These are phyloP conservation scores for Penicillium capsulatum DNA, from an alignment of 2,329 filamentous ascomycete species.

Conservation along the genomic window DNA sequence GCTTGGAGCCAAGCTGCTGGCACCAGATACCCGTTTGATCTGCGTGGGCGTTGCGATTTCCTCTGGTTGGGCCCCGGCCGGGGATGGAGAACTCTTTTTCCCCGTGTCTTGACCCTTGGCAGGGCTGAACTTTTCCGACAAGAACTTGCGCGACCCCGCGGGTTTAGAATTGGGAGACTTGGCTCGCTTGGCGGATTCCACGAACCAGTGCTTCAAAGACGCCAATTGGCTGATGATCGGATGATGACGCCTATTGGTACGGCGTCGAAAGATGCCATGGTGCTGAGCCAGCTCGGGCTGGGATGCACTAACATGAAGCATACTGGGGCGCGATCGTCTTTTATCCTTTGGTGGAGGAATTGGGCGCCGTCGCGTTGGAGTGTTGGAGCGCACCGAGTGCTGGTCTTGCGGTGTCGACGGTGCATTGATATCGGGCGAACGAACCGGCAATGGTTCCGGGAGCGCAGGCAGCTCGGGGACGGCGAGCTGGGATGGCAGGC, in stretches of 20 bases:
- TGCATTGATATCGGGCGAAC: slow-evolving; percentile 35
- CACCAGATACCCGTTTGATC: slow-evolving; percentile 39
- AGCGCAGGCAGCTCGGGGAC: slow-evolving; percentile 73
- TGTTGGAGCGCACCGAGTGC: slow-evolving; percentile 64
- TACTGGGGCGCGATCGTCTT: slow-evolving; percentile 73
- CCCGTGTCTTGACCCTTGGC: slow-evolving; percentile 36
- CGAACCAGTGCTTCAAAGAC: slow-evolving; percentile 68
- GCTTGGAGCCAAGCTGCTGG: slow-evolving; percentile 42
- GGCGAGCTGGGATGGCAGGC: slow-evolving; percentile 59
- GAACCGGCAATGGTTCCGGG: slow-evolving; percentile 53
- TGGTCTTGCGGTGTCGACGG: slow-evolving; percentile 69
- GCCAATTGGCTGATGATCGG: slow-evolving; percentile 64
- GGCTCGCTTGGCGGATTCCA: slow-evolving; percentile 62
- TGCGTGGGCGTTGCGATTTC: slow-evolving; percentile 36
- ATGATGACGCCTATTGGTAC: slow-evolving; percentile 54
- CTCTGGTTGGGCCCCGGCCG: slow-evolving; percentile 21
- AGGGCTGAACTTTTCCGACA: slow-evolving; percentile 38
- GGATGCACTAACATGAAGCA: slow-evolving; percentile 75
- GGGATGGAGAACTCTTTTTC: slow-evolving; percentile 26
- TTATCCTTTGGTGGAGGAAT: slow-evolving; percentile 84
- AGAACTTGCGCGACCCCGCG: slow-evolving; percentile 36
- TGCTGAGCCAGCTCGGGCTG: slow-evolving; percentile 59
- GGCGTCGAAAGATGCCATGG: slow-evolving; percentile 54
- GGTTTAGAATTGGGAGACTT: slow-evolving; percentile 50
- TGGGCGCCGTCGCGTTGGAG: slow-evolving; percentile 72